phyloP scores from a whole-genome alignment of 331 rosid species.

The Malus hybrid region DNA sequence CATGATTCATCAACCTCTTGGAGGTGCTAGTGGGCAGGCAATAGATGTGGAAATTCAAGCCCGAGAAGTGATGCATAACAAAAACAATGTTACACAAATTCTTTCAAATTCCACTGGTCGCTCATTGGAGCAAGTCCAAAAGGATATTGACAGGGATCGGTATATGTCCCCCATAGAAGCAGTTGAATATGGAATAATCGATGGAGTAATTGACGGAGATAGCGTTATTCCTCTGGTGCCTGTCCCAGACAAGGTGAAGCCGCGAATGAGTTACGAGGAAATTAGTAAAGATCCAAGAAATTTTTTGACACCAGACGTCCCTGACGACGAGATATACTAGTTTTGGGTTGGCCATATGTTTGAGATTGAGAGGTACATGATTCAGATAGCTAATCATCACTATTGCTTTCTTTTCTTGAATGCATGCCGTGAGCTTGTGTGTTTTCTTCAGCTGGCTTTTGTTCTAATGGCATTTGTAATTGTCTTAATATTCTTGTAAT shows the following conservation, averaged over 20 bases:
- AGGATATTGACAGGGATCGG: conserved; percentile 79
- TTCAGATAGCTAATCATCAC: background rate
- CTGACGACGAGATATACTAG: conserved; percentile 85
- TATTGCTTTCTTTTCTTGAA: too few species aligned
- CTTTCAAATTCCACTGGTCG: conserved; percentile 70
- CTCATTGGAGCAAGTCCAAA: conserved; percentile 67
- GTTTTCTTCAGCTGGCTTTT: too few species aligned
- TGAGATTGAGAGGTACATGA: background rate
- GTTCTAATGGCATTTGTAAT: too few species aligned
- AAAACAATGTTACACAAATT: conserved; percentile 59
- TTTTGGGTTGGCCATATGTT: background rate
- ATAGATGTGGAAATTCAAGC: conserved; percentile 94
- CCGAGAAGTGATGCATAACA: conserved; percentile 70
- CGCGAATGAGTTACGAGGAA: conserved; percentile 39
- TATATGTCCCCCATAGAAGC: conserved; percentile 95
- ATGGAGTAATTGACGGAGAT: conserved; percentile 75
- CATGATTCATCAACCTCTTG: conserved; percentile 90
- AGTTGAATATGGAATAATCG: conserved; percentile 87
- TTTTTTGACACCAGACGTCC: conserved; percentile 66
- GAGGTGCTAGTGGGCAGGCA: conserved; percentile 94
- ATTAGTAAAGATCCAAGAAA: conserved; percentile 54
- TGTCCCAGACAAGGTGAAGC: conserved; percentile 64
- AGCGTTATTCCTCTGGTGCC: conserved; percentile 73
- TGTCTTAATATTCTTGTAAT: too few species aligned
- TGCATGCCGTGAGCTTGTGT: too few species aligned